Evolutionary conservation across 1,284 basidiomycete genomes (phyloP), one percentile per base, ranked within the genome.

Genomic region (Bjerkandera adusta): DNA sequence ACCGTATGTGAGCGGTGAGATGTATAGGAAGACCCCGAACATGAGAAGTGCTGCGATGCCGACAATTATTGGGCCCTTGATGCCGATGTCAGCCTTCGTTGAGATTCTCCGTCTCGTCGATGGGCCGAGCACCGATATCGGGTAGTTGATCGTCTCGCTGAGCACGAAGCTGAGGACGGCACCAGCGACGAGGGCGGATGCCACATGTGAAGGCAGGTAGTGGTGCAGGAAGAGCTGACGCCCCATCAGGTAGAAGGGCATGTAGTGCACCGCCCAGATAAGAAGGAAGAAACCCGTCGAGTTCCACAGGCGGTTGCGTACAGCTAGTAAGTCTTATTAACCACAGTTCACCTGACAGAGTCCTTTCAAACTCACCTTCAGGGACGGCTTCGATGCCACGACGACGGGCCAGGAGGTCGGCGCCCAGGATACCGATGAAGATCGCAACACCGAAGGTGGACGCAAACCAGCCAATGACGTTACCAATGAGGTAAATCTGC

Each of bases 181-280:
- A 35, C 96, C 97, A 13, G 95, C 92, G 38, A 97, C 83, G 47
- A 99, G 75, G 12, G 92, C 87, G 5, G 93, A 95, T 20, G 91
- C 89, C 33, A 99, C 77, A 65, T 96, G 92, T 0, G 92, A 92
- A 4, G 96, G 96, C 6, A 99, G 83, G 66, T 99, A 99, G 68
- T 99, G 96, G 66, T 99, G 96, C 32, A 99, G 75, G 77, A 97
- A 97, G 26, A 96, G 77, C 64, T 99, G 97, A 45, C 97, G 90
- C 61, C 80, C 88, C 93, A 99, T 97, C 27, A 97, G 77, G 84
- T 91, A 99, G 80, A 99, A 99, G 10, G 97, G 97, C 62, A 92
- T 73, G 72, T 97, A 99, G 69, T 99, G 97, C 53, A 89, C 91
- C 5, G 81, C 85, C 97, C 97, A 99, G 8, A 96, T 83, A 30